Evolutionary conservation across 2,329 filamentous ascomycete species (phyloP), one percentile per base, ranked within the genome.

Genomic region (Pyricularia pennisetigena): DNA sequence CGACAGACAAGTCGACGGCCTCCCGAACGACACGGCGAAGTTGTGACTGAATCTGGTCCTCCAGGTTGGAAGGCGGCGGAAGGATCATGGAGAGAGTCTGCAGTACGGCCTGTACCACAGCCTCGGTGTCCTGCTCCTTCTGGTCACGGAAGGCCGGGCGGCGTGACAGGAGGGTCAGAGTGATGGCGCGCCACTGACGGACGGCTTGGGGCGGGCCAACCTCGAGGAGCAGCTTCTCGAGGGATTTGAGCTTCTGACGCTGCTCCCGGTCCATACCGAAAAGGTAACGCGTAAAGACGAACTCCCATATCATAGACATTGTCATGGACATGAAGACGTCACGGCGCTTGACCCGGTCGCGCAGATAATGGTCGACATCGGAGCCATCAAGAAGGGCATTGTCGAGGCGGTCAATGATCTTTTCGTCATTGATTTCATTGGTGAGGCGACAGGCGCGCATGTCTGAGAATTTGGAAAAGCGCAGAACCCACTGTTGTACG

Each of bases 301-400:
- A 97, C 79, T 99, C 95, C 94, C 94, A 99, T 67, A 99, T 89
- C 93, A 99, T 97, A 70, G 91, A 95, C 94, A 98, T 98, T 68
- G 94, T 92, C 78, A 99, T 93, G 54, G 93, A 95, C 93, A 98
- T 97, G 84, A 99, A 97, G 69, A 98, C 89, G 77, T 98, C 94
- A 70, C 94, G 89, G 70, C 95, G 90, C 74, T 87, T 89, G 68
- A 97, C 90, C 57, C 96, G 91, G 77, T 99, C 94, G 72, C 86
- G 86, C 65, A 99, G 88, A 75, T 97, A 95, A 69, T 84, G 82
- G 78, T 98, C 93, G 71, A 97, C 93, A 76, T 98, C 94, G 64
- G 93, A 93, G 70, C 94, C 95, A 79, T 99, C 96, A 29, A 99
- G 85, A 68, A 99, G 89, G 70, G 93, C 88, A 78, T 97, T 97